Evolutionary conservation across 345 rosid genomes (phyloP), one percentile per base, ranked within the genome.

Genomic region (Populus deltoides): DNA sequence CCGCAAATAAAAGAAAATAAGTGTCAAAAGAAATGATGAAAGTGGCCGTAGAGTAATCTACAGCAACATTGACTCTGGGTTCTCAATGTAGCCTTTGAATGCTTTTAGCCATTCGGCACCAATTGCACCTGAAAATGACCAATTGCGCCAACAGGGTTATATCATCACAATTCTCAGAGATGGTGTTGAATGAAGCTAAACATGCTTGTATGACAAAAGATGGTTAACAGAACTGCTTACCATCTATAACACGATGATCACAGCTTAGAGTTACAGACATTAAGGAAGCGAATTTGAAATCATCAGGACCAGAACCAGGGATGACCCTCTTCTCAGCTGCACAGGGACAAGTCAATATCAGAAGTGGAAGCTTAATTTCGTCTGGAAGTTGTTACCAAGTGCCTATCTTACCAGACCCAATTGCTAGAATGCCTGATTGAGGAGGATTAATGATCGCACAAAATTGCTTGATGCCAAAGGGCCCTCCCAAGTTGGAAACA

Each of bases 51-150:
- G 0, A 33, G 66, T 15, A 81, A 66, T 78, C 87, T 84, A 92
- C 66, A 93, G 95, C 86, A 96, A 85, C 99, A 93, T 96, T 24
- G 98, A 90, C 85, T 90, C 94, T 2, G 98, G 98, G 80, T 89
- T 94, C 87, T 93, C 98, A 8, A 92, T 86, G 90, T 91, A 96
- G 11, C 97, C 92, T 69, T 93, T 93, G 86, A 96, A 93, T 67
- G 97, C 93, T 86, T 93, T 96, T 80, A 93, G 83, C 99, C 97
- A 96, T 83, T 92, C 98, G 1, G 99, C 99, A 72, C 99, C 99
- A 35, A 91, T 80, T 45, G 97, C 97, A 80, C 98, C 97, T 96
- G 68, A 36, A 73, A 33, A 62, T 8, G 71, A 29, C 78, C 75
- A 78, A 65, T 51, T 27, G n/a, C 68, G 51, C 75, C 74, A 66